phyloP scores from a whole-genome alignment of 2,329 filamentous ascomycete genomes.

The Fusarium sp. region DNA sequence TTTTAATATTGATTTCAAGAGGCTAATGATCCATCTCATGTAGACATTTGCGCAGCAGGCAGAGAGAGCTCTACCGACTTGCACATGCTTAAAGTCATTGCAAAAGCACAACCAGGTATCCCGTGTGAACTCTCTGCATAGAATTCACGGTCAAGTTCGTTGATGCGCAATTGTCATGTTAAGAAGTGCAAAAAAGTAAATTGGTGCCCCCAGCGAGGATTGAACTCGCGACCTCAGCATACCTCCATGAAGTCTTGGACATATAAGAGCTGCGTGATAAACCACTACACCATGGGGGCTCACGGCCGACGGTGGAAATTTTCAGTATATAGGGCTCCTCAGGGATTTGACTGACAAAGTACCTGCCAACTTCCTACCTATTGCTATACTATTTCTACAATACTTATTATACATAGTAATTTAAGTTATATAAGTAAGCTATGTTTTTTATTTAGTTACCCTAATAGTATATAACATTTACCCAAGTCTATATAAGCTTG shows the following conservation, averaged over 20 bases:
- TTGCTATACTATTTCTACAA: neutral
- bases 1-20: neutral
- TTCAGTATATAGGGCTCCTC: neutral
- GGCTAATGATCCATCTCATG: neutral
- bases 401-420: neutral
- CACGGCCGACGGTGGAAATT: neutral
- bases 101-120: neutral
- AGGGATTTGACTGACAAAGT: accelerated
- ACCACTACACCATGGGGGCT: conserved; percentile 35
- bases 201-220: conserved; percentile 34
- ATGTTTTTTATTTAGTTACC: neutral
- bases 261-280: conserved; percentile 36
- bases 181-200: neutral
- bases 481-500: neutral
- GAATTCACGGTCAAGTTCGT: neutral
- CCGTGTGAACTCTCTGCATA: neutral
- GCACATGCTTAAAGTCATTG: neutral
- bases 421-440: neutral
- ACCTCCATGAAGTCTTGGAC: conserved; percentile 28
- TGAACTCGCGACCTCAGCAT: conserved; percentile 36
- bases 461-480: neutral
- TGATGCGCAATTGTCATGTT: accelerated
- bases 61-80: neutral
- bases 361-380: neutral
- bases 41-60: neutral